Base-by-base conservation (phyloP, 305 asterid species). In the Fraxinus nigra region DNA sequence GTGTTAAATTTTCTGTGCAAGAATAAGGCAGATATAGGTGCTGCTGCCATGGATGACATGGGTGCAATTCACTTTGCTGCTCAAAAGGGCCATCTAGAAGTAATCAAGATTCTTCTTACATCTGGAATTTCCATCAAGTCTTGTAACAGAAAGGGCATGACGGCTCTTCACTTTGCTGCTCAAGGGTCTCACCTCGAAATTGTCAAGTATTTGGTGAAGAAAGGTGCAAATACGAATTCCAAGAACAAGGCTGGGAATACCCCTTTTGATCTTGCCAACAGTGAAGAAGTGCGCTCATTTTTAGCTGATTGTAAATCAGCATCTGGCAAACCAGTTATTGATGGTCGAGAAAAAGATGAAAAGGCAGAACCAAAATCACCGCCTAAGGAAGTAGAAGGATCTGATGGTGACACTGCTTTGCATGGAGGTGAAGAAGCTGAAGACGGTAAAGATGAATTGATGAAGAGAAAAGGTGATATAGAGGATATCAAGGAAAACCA, bases 21-120 rank as follows among this genome's bases (percentile, higher is more conserved):
- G 85, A 96, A 92, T 89, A 92, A 91, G 84, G 98, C 98, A 0
- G 98, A 96, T 76, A 90, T 84, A 22, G 88, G 98, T 43, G 99
- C 98, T 84, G 97, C 99, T 9, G 99, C 99, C 78, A 90, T 96
- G 97, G 99, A 96, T 72, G 97, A 94, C 87, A 96, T 94, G 98
- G 98, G 97, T 38, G 98, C 98, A 20, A 87, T 96, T 82, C 98
- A 96, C 89, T 96, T 96, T 82, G 98, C 98, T 14, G 94, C 98
- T 35, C 98, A 96, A 81, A 94, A 93, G 85, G 98, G 99, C 73
- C 99, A 96, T 82, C 85, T 89, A 13, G 98, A 93, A 72, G 95
- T 90, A 59, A 88, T 93, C 72, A 88, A 90, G 87, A 89, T 86
- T 76, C 94, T 96, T 5, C 76, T 92, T 72, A 35, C 90, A 51